Evolutionary conservation across 164 flowering plant species (phyloP).

Genomic region (Aristolochia fimbriata): DNA sequence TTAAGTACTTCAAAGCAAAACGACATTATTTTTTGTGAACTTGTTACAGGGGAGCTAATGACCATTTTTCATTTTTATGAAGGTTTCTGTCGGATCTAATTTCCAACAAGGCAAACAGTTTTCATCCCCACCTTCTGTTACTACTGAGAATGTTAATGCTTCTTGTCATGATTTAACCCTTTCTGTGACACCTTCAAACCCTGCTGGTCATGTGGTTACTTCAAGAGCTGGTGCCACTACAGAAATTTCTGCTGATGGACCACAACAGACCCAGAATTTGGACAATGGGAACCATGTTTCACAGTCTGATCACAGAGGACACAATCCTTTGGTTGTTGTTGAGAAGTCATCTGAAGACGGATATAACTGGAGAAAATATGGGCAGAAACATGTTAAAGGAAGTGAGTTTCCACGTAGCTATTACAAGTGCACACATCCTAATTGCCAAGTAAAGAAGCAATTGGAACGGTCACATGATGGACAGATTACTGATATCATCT

Average conservation of each 20-base stretch:
- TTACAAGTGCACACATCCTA: slow-evolving; percentile 62
- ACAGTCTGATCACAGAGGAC: slow-evolving; percentile 27
- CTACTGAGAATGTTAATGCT: slow-evolving; percentile 23
- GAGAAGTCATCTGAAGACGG: slow-evolving; percentile 58
- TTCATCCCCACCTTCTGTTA: slow-evolving; percentile 25
- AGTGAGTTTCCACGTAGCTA: slow-evolving; percentile 60
- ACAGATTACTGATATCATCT: slow-evolving; percentile 37
- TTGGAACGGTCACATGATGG: slow-evolving; percentile 60
- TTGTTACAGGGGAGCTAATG: no score
- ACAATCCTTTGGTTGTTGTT: slow-evolving; percentile 17
- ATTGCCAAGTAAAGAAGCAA: slow-evolving; percentile 57
- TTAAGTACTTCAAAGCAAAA: no score
- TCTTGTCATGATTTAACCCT: slow-evolving; percentile 40
- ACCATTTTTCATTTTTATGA: no score
- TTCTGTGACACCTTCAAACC: slow-evolving; percentile 14
- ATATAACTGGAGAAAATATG: slow-evolving; percentile 75
- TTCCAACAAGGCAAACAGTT: slow-evolving; percentile 6
- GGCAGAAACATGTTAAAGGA: slow-evolving; percentile 68
- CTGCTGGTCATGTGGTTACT: slow-evolving; percentile 17
- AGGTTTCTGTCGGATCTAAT: slow-evolving; percentile 1
- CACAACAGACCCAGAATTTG: slow-evolving; percentile 8
- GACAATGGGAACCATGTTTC: slow-evolving; percentile 11
- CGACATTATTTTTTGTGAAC: no score
- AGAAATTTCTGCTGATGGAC: slow-evolving; percentile 22
- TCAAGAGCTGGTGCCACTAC: slow-evolving; percentile 12